These are phyloP conservation scores for Leccinum arenicola DNA, from an alignment of 768 basidiomycete species.

Conservation along the genomic window DNA sequence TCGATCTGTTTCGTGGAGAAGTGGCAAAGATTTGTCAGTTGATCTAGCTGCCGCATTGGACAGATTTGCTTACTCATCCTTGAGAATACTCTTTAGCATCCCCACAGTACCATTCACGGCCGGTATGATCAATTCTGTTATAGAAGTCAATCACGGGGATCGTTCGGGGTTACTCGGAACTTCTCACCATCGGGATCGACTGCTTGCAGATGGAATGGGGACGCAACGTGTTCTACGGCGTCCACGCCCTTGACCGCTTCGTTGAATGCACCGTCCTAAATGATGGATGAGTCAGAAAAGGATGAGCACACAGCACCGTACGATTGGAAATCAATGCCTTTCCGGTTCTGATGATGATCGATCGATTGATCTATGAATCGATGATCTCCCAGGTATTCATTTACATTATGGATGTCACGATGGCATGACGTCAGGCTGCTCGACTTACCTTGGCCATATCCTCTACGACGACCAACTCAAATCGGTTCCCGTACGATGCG, in stretches of 20 bases:
- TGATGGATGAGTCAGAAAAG: neutral
- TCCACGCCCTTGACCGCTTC: conserved; percentile 76
- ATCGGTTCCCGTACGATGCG: conserved; percentile 49
- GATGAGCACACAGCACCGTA: neutral
- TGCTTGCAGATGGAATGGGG: conserved; percentile 51
- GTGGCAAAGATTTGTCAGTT: neutral
- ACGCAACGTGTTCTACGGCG: conserved; percentile 68
- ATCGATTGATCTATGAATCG: neutral
- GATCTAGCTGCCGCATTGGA: neutral
- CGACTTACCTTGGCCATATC: conserved; percentile 57
- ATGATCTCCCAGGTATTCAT: neutral
- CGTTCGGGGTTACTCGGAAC: neutral
- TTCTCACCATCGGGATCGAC: conserved; percentile 40
- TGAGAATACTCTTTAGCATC: conserved; percentile 57
- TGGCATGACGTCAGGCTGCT: neutral
- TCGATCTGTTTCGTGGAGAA: conserved; percentile 25
- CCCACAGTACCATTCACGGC: conserved; percentile 70
- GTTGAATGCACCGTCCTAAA: conserved; percentile 67
- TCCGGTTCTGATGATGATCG: neutral
- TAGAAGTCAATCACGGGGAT: neutral
- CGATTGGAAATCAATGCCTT: neutral
- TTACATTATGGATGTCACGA: neutral
- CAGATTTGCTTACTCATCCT: conserved; percentile 41
- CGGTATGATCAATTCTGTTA: conserved; percentile 59
- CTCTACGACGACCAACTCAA: conserved; percentile 64